A percentile compares a stretch with the other conserved stretches of the same genome.
These are phyloP conservation scores for Globisporangium middletonii DNA, from an alignment of 352 stramenopile genomes.

Conservation along the genomic window DNA sequence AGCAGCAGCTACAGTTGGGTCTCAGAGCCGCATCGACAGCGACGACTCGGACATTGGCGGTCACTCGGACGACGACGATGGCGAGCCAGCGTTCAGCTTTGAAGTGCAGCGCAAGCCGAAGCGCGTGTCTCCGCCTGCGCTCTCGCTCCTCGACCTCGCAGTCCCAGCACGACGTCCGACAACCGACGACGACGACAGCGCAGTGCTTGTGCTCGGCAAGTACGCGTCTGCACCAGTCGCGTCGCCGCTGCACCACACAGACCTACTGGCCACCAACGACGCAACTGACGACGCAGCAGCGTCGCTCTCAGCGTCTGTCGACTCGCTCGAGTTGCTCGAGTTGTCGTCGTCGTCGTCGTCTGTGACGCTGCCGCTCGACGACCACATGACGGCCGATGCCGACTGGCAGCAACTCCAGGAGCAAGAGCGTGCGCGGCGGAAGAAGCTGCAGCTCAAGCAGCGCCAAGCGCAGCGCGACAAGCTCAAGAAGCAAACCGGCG, in stretches of 20 bases:
- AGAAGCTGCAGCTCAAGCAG: conserved; percentile 64
- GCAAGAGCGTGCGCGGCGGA: conserved; percentile 68
- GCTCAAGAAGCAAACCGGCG: conserved; percentile 66
- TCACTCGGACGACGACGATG: not conserved
- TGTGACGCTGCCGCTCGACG: conserved; percentile 4
- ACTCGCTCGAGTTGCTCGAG: not conserved
- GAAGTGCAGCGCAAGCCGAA: not conserved
- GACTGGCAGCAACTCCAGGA: conserved; percentile 73
- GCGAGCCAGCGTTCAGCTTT: not conserved
- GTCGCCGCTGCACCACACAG: not conserved
- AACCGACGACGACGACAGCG: not conserved
- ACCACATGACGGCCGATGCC: conserved; percentile 27
- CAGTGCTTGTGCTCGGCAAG: not conserved
- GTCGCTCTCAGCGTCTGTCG: too few species aligned
- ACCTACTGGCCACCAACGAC: not conserved
- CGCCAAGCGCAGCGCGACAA: conserved; percentile 76
- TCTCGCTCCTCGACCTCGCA: not conserved
- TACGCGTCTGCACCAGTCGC: not conserved
- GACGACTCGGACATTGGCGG: not conserved
- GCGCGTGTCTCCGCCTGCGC: not conserved
- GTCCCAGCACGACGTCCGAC: not conserved
- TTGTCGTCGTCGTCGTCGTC: not conserved
- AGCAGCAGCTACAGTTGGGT: not conserved
- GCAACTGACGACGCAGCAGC: too few species aligned
- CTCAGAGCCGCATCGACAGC: not conserved